phyloP scores from a whole-genome alignment of 768 basidiomycete genomes.

The Antrodiella citrinella region DNA sequence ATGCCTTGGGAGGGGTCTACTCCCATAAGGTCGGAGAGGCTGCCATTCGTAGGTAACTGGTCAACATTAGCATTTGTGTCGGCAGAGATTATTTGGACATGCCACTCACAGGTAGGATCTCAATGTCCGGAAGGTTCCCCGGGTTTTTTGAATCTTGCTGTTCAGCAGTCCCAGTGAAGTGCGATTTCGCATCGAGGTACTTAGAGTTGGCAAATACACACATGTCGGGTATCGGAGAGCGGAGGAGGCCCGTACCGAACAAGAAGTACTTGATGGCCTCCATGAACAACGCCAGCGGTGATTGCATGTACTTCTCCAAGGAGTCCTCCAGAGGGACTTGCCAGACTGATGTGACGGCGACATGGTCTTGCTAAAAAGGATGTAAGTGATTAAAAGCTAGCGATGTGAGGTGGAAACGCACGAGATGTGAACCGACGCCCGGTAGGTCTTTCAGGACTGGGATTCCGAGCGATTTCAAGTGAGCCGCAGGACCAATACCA shows the following conservation, averaged over 20 bases:
- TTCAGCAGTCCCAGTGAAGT: background rate
- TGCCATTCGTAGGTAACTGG: too few relatives aligned
- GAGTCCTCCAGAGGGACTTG: background rate
- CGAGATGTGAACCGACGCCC: constrained; percentile 27
- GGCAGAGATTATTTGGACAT: too few relatives aligned
- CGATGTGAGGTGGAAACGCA: constrained; percentile 7
- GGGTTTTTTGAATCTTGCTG: background rate
- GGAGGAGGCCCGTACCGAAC: background rate
- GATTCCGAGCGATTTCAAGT: constrained; percentile 24
- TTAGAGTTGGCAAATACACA: background rate
- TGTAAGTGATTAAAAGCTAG: background rate
- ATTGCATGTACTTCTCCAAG: background rate
- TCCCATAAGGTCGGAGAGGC: too few relatives aligned
- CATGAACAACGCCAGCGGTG: background rate
- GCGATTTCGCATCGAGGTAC: background rate
- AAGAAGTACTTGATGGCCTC: background rate
- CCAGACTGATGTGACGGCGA: background rate
- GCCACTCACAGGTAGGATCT: background rate
- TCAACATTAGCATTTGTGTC: too few relatives aligned
- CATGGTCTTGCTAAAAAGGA: background rate
- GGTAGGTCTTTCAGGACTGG: constrained; percentile 23
- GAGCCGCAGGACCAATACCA: constrained; percentile 36
- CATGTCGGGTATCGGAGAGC: background rate
- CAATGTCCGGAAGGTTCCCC: background rate
- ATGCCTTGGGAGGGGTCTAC: too few relatives aligned